Evolutionary conservation across 768 basidiomycete genomes (phyloP).

Genomic region (Chalciporus chontae): DNA sequence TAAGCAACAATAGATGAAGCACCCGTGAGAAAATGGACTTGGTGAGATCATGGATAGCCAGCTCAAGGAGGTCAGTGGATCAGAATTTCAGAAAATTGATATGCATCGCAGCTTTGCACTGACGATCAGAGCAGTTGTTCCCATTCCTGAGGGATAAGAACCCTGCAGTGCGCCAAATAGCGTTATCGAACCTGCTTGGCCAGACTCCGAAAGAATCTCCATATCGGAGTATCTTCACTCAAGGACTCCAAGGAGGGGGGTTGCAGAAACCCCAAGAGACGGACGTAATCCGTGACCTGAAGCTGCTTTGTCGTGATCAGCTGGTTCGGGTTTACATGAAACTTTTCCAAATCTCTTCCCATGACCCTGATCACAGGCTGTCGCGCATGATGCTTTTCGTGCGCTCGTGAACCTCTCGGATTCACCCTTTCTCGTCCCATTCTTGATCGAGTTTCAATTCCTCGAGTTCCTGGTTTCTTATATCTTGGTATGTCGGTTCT

Average conservation of each 20-base stretch:
- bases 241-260: constrained; percentile 54
- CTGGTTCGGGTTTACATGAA: constrained; percentile 49
- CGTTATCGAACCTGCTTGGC: constrained; percentile 77
- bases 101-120: constrained; percentile 4
- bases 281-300: constrained; percentile 74
- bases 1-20: constrained; percentile 14
- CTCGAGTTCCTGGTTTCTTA: constrained; percentile 83
- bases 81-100: constrained; percentile 1
- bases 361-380: constrained; percentile 47
- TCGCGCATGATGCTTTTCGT: constrained; percentile 93
- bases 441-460: constrained; percentile 71
- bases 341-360: constrained; percentile 8
- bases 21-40: constrained; percentile 19
- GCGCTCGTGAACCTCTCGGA: constrained; percentile 94
- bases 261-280: constrained; percentile 59
- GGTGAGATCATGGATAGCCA: constrained; percentile 34
- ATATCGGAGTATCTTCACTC: constrained; percentile 72
- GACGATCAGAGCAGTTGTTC: constrained; percentile 52
- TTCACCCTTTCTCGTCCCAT: constrained; percentile 60
- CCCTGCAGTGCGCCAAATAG: constrained; percentile 83
- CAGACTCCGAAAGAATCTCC: constrained; percentile 74
- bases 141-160: constrained; percentile 85
- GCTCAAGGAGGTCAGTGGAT: constrained; percentile 34
- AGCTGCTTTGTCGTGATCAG: constrained; percentile 85
- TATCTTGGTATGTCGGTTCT: constrained; percentile 65